Evolutionary conservation across 495 filamentous ascomycete genomes (phyloP).

Genomic region (Penicillium simplicissimum): DNA sequence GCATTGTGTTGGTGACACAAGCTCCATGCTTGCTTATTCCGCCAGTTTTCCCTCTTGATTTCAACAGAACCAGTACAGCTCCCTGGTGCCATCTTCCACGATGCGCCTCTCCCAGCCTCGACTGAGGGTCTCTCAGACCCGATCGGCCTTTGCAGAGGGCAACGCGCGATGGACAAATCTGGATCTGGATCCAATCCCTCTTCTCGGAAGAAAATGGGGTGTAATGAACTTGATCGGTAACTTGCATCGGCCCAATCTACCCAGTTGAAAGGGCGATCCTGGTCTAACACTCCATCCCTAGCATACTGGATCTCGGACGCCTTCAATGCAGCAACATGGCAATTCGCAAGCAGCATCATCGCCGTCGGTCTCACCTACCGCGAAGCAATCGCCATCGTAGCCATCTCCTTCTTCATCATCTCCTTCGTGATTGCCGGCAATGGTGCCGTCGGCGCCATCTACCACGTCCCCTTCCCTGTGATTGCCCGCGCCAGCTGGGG

Average conservation of each 20-base stretch:
- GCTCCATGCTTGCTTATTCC: slow-evolving; percentile 2
- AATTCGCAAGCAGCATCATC: slow-evolving; percentile 60
- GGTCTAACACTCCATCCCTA: slow-evolving; percentile 9
- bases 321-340: slow-evolving; percentile 62
- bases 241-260: not conserved
- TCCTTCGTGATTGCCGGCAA: slow-evolving; percentile 64
- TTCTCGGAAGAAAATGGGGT: slow-evolving; percentile 44
- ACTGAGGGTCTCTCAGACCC: slow-evolving; percentile 35
- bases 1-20: not conserved
- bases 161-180: slow-evolving; percentile 46
- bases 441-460: slow-evolving; percentile 60
- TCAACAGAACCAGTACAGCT: too few species aligned
- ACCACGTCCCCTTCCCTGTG: slow-evolving; percentile 69
- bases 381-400: slow-evolving; percentile 61
- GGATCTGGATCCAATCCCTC: slow-evolving; percentile 50
- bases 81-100: not conserved
- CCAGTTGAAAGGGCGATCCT: not conserved
- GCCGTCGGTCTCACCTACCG: slow-evolving; percentile 64
- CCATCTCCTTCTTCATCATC: slow-evolving; percentile 61
- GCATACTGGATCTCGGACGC: slow-evolving; percentile 68
- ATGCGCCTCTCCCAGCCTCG: slow-evolving; percentile 33
- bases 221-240: slow-evolving; percentile 42
- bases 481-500: slow-evolving; percentile 67
- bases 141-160: slow-evolving; percentile 42
- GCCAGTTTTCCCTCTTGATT: not conserved